These are phyloP conservation scores for Friedmanniomyces simplex DNA, from an alignment of 495 filamentous ascomycete genomes.

Conservation along the genomic window DNA sequence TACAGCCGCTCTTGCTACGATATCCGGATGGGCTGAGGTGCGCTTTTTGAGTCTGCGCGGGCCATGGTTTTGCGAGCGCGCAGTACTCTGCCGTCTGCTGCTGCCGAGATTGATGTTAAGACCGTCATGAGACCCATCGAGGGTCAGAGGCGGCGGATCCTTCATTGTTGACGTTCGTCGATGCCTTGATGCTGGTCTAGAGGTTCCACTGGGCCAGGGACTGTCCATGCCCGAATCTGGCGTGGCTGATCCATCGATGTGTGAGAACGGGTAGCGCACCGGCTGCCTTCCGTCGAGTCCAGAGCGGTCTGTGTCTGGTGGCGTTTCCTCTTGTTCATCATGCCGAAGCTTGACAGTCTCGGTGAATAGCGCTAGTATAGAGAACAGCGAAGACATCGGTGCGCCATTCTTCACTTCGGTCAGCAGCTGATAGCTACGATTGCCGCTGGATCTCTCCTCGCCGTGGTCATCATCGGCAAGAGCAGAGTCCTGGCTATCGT, in stretches of 20 bases:
- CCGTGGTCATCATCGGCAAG: conserved; percentile 57
- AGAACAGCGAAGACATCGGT: conserved; percentile 96
- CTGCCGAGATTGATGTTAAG: conserved; percentile 5
- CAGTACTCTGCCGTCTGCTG: conserved; percentile 9
- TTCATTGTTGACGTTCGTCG: conserved; percentile 27
- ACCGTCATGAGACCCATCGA: conserved; percentile 18
- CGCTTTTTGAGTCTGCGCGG: conserved; percentile 39
- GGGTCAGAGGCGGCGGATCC: conserved; percentile 60
- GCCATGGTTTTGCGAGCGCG: conserved; percentile 8
- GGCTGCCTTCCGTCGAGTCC: conserved; percentile 1
- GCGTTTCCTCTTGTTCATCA: conserved; percentile 35
- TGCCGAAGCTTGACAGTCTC: conserved; percentile 78
- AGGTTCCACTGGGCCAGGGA: conserved; percentile 1
- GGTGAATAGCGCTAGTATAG: conserved; percentile 90
- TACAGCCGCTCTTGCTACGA: conserved; percentile 89
- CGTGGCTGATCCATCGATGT: conserved; percentile 10
- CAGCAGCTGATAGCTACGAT: conserved; percentile 79
- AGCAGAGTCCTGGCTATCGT: conserved; percentile 23
- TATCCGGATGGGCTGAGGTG: conserved; percentile 88
- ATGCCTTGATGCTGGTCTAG: conserved; percentile 16
- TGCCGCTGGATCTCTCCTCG: conserved; percentile 45
- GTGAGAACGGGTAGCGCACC: not conserved
- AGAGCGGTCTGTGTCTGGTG: conserved; percentile 14
- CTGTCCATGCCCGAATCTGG: conserved; percentile 18
- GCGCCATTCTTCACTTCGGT: conserved; percentile 98